phyloP scores from a whole-genome alignment of 1,284 basidiomycete species.

The Ganoderma sinense region DNA sequence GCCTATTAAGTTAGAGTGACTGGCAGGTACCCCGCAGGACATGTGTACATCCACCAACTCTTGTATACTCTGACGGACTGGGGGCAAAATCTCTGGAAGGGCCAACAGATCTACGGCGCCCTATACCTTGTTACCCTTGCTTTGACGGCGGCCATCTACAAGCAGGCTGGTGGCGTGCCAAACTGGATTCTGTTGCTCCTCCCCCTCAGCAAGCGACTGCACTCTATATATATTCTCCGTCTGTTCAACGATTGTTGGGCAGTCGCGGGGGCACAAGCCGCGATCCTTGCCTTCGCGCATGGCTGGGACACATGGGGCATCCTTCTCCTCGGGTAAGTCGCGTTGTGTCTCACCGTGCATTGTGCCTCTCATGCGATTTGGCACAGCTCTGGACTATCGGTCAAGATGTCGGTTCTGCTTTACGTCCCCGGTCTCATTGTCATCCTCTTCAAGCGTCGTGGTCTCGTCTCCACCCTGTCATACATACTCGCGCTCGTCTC shows the following conservation, averaged over 20 bases:
- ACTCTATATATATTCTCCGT: slow-evolving; percentile 92
- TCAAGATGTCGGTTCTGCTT: slow-evolving; percentile 98
- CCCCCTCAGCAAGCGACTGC: slow-evolving; percentile 90
- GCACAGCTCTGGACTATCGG: slow-evolving; percentile 83
- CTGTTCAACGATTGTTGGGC: slow-evolving; percentile 97
- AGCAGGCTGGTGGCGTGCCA: slow-evolving; percentile 67
- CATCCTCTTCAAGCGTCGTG: slow-evolving; percentile 78
- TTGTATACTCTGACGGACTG: slow-evolving; percentile 72
- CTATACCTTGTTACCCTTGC: slow-evolving; percentile 77
- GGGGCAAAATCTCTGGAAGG: slow-evolving; percentile 69
- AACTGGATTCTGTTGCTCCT: slow-evolving; percentile 85
- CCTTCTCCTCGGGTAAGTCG: slow-evolving; percentile 75
- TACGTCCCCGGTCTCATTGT: slow-evolving; percentile 91
- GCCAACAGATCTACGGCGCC: slow-evolving; percentile 81
- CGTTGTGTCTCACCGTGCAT: not conserved
- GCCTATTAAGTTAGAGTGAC: not conserved
- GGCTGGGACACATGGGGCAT: slow-evolving; percentile 69
- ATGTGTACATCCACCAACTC: slow-evolving; percentile 86
- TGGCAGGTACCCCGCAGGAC: slow-evolving; percentile 91
- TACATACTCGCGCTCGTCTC: slow-evolving; percentile 61
- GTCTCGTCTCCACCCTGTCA: slow-evolving; percentile 63
- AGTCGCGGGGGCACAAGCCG: slow-evolving; percentile 66
- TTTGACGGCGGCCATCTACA: slow-evolving; percentile 76
- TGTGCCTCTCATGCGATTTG: not conserved
- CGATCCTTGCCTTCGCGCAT: slow-evolving; percentile 67